These are phyloP conservation scores for Aspergillus avenaceus DNA, from an alignment of 495 filamentous ascomycete species.

Conservation along the genomic window DNA sequence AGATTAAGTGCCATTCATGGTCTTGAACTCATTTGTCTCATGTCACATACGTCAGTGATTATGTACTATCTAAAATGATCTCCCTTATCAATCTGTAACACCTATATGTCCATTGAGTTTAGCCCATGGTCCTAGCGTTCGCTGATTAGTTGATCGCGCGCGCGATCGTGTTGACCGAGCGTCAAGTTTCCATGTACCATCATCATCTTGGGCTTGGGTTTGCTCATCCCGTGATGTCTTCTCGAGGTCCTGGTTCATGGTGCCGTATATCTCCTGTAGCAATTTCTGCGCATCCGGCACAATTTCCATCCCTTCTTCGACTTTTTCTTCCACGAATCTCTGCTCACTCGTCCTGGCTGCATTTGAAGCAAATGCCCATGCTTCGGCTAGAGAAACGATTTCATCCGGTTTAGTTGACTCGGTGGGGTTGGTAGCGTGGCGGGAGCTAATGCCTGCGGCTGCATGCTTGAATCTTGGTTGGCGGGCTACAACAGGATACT, in stretches of 20 bases:
- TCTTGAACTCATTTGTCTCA: background rate
- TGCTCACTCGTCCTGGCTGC: conserved; percentile 31
- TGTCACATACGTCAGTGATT: background rate
- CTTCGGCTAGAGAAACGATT: conserved; percentile 33
- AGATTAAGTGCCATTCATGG: background rate
- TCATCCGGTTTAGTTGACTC: conserved; percentile 26
- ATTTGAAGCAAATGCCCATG: conserved; percentile 47
- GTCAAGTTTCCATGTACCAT: conserved; percentile 37
- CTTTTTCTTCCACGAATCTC: conserved; percentile 36
- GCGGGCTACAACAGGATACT: conserved; percentile 50
- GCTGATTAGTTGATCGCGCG: conserved; percentile 18
- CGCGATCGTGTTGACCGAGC: conserved; percentile 22
- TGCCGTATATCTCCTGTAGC: conserved; percentile 29
- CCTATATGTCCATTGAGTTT: conserved; percentile 35
- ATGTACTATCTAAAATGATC: no score
- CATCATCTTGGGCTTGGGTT: conserved; percentile 10
- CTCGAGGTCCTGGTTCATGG: conserved; percentile 34
- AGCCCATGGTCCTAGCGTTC: conserved; percentile 35
- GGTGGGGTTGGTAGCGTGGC: conserved; percentile 12
- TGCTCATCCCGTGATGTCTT: conserved; percentile 18
- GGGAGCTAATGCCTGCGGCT: conserved; percentile 27
- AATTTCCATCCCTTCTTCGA: conserved; percentile 28
- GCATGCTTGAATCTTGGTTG: conserved; percentile 43
- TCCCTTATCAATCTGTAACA: conserved; percentile 15
- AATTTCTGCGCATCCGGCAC: conserved; percentile 27